Percentiles rank a stretch among this genome's conserved stretches.
phyloP scores from a whole-genome alignment of 768 basidiomycete species.

The Hebeloma cylindrosporum region DNA sequence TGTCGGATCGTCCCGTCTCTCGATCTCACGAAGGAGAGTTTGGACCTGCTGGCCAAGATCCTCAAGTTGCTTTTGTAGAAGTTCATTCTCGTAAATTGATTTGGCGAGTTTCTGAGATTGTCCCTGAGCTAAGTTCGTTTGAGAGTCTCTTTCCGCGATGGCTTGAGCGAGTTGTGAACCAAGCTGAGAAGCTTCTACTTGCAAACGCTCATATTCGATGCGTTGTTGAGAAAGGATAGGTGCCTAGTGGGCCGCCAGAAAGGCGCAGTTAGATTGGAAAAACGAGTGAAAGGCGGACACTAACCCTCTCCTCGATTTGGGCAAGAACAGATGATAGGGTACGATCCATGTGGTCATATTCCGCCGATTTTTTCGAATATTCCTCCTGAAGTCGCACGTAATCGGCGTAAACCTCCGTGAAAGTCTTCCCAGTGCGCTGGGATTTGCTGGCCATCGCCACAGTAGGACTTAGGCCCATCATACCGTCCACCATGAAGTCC shows the following conservation, averaged over 20 bases:
- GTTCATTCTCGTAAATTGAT: conserved; percentile 58
- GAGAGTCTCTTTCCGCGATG: conserved; percentile 72
- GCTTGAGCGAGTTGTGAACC: conserved; percentile 77
- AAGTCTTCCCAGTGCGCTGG: conserved; percentile 83
- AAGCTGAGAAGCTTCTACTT: conserved; percentile 77
- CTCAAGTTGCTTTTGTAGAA: conserved; percentile 72
- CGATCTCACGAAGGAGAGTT: conserved; percentile 72
- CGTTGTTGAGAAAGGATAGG: conserved; percentile 90
- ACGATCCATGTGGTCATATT: conserved; percentile 83
- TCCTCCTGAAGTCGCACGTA: conserved; percentile 86
- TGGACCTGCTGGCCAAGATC: conserved; percentile 88
- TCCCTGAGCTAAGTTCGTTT: conserved; percentile 54
- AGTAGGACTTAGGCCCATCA: conserved; percentile 80
- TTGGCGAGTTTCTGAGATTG: conserved; percentile 61
- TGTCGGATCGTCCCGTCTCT: conserved; percentile 79
- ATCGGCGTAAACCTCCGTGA: conserved; percentile 93
- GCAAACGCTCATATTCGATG: conserved; percentile 81
- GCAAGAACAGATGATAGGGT: conserved; percentile 77
- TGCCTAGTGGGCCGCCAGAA: conserved; percentile 60
- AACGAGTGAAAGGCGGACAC: conserved; percentile 21
- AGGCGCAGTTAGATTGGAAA: background rate
- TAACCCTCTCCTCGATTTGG: conserved; percentile 88
- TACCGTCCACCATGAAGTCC: conserved; percentile 51
- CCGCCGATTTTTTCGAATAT: conserved; percentile 70
- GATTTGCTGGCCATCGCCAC: conserved; percentile 82